A percentile compares a stretch with the other conserved stretches of the same genome.
phyloP scores from a whole-genome alignment of 176 grass and related monocot species.

The Musa itinerans region DNA sequence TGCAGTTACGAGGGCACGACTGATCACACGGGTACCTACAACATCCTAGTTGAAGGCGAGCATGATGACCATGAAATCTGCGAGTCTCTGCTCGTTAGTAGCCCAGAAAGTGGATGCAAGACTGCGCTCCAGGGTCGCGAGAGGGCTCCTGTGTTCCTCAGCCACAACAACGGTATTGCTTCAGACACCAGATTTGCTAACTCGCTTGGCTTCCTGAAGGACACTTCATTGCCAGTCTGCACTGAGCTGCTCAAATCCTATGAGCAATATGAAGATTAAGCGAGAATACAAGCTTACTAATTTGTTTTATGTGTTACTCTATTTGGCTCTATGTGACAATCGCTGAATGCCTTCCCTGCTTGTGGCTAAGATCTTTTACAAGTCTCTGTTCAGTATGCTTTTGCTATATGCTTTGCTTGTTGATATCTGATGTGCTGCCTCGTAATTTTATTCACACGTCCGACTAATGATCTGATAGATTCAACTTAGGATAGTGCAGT shows the following conservation, averaged over 20 bases:
- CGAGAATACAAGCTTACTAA: neutral
- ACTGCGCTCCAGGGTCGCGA: conserved; percentile 52
- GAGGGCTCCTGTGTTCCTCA: conserved; percentile 77
- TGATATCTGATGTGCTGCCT: neutral
- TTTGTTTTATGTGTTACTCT: no score
- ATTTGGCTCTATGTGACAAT: no score
- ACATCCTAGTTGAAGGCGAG: conserved; percentile 45
- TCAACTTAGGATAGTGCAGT: neutral
- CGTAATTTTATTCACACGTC: no score
- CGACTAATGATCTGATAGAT: no score
- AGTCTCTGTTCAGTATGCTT: no score
- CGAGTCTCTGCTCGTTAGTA: conserved; percentile 75
- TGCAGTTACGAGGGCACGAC: conserved; percentile 71
- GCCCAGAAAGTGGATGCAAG: conserved; percentile 47
- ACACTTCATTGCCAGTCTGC: conserved; percentile 40
- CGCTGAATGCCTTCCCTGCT: conserved; percentile 38
- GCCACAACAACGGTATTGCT: conserved; percentile 68
- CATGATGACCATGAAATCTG: conserved; percentile 68
- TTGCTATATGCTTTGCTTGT: no score
- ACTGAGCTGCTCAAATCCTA: conserved; percentile 61
- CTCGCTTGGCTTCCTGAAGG: conserved; percentile 67
- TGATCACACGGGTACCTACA: conserved; percentile 79
- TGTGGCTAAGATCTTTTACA: neutral
- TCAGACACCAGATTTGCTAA: conserved; percentile 61
- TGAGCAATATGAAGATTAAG: conserved; percentile 45